Evolutionary conservation across 192 early-diverging fungal genomes (phyloP), one percentile per base, ranked within the genome.

Genomic region (Coemansia sp.): DNA sequence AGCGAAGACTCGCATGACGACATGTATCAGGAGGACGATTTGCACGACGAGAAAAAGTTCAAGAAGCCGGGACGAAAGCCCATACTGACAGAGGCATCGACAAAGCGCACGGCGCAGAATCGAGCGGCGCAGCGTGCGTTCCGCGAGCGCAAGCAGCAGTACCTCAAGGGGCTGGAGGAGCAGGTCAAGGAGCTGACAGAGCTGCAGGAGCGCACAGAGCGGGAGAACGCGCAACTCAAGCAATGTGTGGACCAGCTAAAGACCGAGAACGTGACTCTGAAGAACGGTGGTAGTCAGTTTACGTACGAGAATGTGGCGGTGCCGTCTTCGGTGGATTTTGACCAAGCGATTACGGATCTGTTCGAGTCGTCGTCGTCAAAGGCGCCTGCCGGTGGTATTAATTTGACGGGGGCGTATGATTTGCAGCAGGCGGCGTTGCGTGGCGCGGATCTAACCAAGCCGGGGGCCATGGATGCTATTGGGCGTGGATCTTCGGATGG

Each of bases 81-180:
- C 11, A 79, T 90, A 35, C 85, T 78, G 2, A 87, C 85, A 15
- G 86, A 86, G 58, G 70, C 86, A 10, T 37, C 70, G 1, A 62
- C 67, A 40, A 94, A 94, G 74, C 87, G 94, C 68, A 93, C 93
- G 3, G 92, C 89, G 11, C 94, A 96, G 70, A 96, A 96, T 74
- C 87, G 94, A 17, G 92, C 92, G 2, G 94, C 94, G 3, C 94
- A 96, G 76, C 87, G 93, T 2, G 93, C 94, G 6, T 96, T 96
- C 77, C 89, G 94, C 40, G 92, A 96, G 76, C 88, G 94, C 36
- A 88, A 90, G 56, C 89, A 93, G 62, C 86, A 87, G 67, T 93
- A 96, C 70, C 87, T 94, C 24, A 87, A 89, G 62, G 86, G 89
- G 9, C 85, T 96, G 1, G 94, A 96, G 74, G 84, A 82, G 1